Base-by-base conservation (phyloP, 2,329 filamentous ascomycete species). In the Sarocladiaceae sp. region DNA sequence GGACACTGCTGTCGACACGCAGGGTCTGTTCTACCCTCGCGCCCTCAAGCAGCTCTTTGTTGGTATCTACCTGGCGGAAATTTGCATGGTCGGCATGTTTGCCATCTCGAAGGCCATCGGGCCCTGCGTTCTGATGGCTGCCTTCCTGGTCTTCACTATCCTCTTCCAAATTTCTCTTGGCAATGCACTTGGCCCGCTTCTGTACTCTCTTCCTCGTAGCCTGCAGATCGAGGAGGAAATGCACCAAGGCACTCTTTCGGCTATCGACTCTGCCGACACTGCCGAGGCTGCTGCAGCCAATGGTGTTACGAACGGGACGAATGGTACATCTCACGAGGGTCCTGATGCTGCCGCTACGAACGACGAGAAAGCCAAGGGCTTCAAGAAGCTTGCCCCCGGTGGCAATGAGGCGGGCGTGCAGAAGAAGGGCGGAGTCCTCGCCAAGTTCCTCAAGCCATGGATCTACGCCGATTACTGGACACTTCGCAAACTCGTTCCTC, bases 21-120 rank as follows among this genome's bases (percentile, higher is more conserved):
- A 88, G 56, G 91, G 93, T 40, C 80, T 91, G 18, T 82, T 88
- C 56, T 97, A 95, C 59, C 85, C 88, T 1, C 85, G 88, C 19
- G 90, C 88, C 4, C 74, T 97, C 33, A 88, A 95, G 69, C 90
- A 97, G 49, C 76, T 93, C 24, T 79, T 91, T 33, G 78, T 82
- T 2, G 88, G 89, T 43, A 72, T 93, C 39, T 95, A 95, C 63
- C 68, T 95, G 12, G 78, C 83, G 1, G 82, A 91, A 54, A 66
- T 90, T 45, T 90, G 85, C 61, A 69, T 95, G 54, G 79, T 94
- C 50, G 88, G 88, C 43, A 74, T 95, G 29, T 93, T 95, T 58
- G 79, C 78, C 33, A 79, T 91, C 45, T 77, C 78, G 67, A 66
- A 70, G 43, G 76, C 79, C 1, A 58, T 82, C 11, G 85, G 85